These are phyloP conservation scores for Scheffersomyces cryptocercus DNA, from an alignment of 1,139 yeast species.

Conservation along the genomic window DNA sequence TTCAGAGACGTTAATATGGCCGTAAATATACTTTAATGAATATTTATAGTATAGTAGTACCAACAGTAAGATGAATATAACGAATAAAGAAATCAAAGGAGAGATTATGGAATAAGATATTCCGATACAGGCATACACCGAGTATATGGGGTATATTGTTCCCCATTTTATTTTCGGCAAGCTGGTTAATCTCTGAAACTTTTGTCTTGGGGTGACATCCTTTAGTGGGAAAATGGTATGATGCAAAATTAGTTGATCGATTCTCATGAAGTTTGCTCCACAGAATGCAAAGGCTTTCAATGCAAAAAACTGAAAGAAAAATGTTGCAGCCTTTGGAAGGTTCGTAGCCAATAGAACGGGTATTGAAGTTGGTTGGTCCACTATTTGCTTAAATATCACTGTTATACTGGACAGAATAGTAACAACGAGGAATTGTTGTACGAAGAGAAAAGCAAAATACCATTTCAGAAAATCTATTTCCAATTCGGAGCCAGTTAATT, in stretches of 20 bases:
- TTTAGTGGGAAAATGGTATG: slow-evolving; percentile 35
- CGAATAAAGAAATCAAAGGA: slow-evolving; percentile 69
- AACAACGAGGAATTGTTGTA: slow-evolving; percentile 81
- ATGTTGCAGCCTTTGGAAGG: slow-evolving; percentile 79
- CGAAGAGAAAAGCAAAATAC: slow-evolving; percentile 69
- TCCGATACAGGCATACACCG: slow-evolving; percentile 77
- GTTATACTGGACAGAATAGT: slow-evolving; percentile 82
- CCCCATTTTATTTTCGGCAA: slow-evolving; percentile 69
- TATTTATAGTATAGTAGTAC: slow-evolving; percentile 70
- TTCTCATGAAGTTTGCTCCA: slow-evolving; percentile 65
- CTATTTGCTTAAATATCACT: slow-evolving; percentile 60
- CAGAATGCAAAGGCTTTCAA: slow-evolving; percentile 73
- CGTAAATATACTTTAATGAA: slow-evolving; percentile 56
- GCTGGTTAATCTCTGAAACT: slow-evolving; percentile 44
- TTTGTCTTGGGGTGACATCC: slow-evolving; percentile 63
- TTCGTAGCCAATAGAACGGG: slow-evolving; percentile 72
- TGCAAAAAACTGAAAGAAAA: slow-evolving; percentile 72
- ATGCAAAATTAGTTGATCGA: slow-evolving; percentile 46
- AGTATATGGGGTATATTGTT: slow-evolving; percentile 68
- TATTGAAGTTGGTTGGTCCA: slow-evolving; percentile 71
- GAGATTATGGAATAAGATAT: slow-evolving; percentile 75
- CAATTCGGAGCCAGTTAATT: slow-evolving; percentile 53
- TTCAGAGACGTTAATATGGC: slow-evolving; percentile 54
- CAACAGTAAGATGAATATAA: slow-evolving; percentile 57
- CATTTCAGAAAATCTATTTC: slow-evolving; percentile 66